phyloP scores from a whole-genome alignment of 192 early-diverging fungal genomes.

The Spinellus fusiger region DNA sequence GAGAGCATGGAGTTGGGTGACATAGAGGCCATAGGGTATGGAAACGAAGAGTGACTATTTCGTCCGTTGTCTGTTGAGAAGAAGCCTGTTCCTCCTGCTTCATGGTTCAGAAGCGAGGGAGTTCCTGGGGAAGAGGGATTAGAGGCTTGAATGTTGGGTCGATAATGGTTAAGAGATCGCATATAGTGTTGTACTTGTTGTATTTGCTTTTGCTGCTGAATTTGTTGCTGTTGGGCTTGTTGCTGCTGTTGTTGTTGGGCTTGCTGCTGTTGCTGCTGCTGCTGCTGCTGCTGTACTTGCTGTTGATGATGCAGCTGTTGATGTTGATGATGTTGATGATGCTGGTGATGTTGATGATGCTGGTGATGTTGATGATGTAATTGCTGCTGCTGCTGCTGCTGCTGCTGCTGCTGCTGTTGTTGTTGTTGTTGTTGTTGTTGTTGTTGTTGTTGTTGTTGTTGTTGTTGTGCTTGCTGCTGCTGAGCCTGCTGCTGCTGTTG shows the following conservation, averaged over 20 bases:
- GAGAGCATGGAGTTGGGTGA: not conserved
- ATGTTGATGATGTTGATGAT: not conserved
- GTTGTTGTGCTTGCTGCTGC: not conserved
- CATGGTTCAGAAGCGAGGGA: not conserved
- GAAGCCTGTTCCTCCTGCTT: not conserved
- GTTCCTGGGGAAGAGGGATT: not conserved
- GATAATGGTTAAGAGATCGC: not conserved
- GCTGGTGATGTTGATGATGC: not conserved
- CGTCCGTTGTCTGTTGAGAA: not conserved
- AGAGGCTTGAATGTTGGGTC: not conserved
- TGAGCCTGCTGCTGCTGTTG: no score
- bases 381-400: not conserved
- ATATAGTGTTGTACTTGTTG: not conserved
- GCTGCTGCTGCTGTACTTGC: not conserved
- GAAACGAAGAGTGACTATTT: not conserved
- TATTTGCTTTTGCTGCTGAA: not conserved
- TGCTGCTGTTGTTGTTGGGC: not conserved
- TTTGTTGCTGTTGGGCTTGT: not conserved
- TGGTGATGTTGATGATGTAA: not conserved
- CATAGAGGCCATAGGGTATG: not conserved
- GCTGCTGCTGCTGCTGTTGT: constrained; percentile 10
- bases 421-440: constrained; percentile 29
- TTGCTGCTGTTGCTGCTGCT: not conserved
- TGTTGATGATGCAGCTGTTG: not conserved
- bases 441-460: not conserved